Evolutionary conservation across 441 rosid species (phyloP), one percentile per base, ranked within the genome.

Genomic region (Lepidium campestre): DNA sequence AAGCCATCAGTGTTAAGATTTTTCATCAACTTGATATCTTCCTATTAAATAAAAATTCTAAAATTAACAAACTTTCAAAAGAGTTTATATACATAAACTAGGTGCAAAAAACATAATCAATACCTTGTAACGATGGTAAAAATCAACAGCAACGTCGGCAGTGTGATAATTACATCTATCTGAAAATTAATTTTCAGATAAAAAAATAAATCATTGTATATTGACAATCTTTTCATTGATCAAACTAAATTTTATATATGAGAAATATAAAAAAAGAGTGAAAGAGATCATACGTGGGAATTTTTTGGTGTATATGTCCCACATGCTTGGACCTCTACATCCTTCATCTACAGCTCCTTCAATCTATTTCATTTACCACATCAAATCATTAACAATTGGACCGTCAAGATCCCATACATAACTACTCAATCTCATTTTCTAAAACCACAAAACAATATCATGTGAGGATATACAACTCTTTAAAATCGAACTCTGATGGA

Each of bases 341-440:
- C 78, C 83, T 66, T 81, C 70, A 10, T 57, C 7, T 22, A 80
- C 89, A 54, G 84, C 93, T 60, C 96, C 93, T 80, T 89, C 93
- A 27, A 78, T 83, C 91, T 89, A 57, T 29, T 50, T n/a, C 41
- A 5, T 32, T 49, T 3, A 37, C 32, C 18, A 25, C 25, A 2
- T 18, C 32, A 12, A 4, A 0, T 25, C 0, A 2, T 25, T n/a
- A n/a, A n/a, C n/a, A n/a, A n/a, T n/a, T n/a, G n/a, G n/a, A n/a
- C n/a, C n/a, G n/a, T n/a, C n/a, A n/a, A n/a, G n/a, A n/a, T n/a
- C n/a, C n/a, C n/a, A n/a, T n/a, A n/a, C n/a, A n/a, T n/a, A n/a
- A n/a, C n/a, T n/a, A n/a, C n/a, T n/a, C n/a, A n/a, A n/a, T n/a
- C n/a, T n/a, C n/a, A n/a, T n/a, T n/a, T n/a, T n/a, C n/a, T n/a